Evolutionary conservation across 2,329 filamentous ascomycete genomes (phyloP), one percentile per base, ranked within the genome.

Genomic region (Fusarium irregulare): DNA sequence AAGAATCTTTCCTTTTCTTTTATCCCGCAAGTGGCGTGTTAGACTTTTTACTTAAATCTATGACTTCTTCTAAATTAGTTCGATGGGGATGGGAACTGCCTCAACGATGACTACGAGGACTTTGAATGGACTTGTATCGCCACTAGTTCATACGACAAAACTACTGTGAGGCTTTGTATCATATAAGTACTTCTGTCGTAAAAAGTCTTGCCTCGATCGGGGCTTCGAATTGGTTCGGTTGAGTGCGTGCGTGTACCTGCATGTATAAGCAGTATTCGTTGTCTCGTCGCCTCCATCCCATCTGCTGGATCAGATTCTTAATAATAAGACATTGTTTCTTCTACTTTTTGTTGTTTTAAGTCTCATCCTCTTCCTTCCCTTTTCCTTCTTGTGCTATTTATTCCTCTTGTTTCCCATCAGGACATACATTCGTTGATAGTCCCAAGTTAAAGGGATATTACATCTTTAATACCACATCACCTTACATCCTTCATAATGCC

Each of bases 401-500:
- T 44, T 41, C 37, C 21, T 40, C 37, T 42, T 56, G 34, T 42
- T 20, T 45, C 49, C 32, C 56, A 45, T 25, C 30, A 25, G 54
- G 49, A 63, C 50, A 64, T 57, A 59, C 70, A 56, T 46, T 74
- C 72, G 66, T 67, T 74, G 34, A 16, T 20, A 60, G 37, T 47
- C 40, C 30, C 25, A 32, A 21, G n/a, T 45, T 25, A 25, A 53
- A 60, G n/a, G 44, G 27, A 48, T 51, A 25, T 48, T 30, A 7
- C 34, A 49, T 48, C 27, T 49, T 25, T 23, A 48, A 47, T n/a
- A 54, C 20, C 27, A 20, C 47, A 37, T 2, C 9, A 7, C 14
- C 49, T 18, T n/a, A 18, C n/a, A 40, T 45, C 42, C 41, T 23
- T 41, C 65, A 75, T 54, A 25, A 80, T 80, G 79, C 78, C 76